Evolutionary conservation across 495 filamentous ascomycete genomes (phyloP), one percentile per base, ranked within the genome.

Genomic region (Talaromyces proteolyticus): DNA sequence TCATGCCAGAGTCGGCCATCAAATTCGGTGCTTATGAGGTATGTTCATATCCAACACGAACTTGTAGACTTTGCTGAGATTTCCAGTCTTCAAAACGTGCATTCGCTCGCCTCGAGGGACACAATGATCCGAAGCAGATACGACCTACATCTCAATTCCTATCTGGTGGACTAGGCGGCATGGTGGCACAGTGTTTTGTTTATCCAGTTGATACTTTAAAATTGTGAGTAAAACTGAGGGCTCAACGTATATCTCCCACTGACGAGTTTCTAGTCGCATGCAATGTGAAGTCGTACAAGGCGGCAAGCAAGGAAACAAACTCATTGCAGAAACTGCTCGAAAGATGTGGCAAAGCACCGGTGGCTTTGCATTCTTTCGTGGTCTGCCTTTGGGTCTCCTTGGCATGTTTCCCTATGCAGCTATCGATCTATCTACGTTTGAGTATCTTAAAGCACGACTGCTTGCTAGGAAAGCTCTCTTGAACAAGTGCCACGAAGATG

Each of bases 341-440:
- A 93, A 89, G 57, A 95, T 97, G 79, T 91, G 84, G 78, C 76
- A 75, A 24, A 77, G 79, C 45, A 84, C 82, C 41, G 89, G 89
- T 26, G 42, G 91, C 21, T 75, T 79, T 38, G 77, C 87, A 17
- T 94, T 89, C 54, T 99, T 97, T 63, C 89, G 92, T 51, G 93
- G 93, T 16, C 80, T 97, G 26, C 88, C 89, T 0, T 87, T 96
- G 73, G 93, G 94, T 17, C 75, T 99, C 2, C 61, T 95, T 44
- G 93, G 93, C 62, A 95, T 97, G 84, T 97, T 97, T 60, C 93
- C 93, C 1, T 99, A 99, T 67, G 89, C 89, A 26, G 94, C 93
- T 34, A 93, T 99, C 64, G 93, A 99, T 62, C 81, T 99, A 52
- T 87, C 88, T 37, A 96, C 88, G 0, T 99, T 96, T 56, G 93